A percentile compares a stretch with the other conserved stretches of the same genome.
phyloP scores from a whole-genome alignment of 768 basidiomycete species.

The Amanita molliuscula region DNA sequence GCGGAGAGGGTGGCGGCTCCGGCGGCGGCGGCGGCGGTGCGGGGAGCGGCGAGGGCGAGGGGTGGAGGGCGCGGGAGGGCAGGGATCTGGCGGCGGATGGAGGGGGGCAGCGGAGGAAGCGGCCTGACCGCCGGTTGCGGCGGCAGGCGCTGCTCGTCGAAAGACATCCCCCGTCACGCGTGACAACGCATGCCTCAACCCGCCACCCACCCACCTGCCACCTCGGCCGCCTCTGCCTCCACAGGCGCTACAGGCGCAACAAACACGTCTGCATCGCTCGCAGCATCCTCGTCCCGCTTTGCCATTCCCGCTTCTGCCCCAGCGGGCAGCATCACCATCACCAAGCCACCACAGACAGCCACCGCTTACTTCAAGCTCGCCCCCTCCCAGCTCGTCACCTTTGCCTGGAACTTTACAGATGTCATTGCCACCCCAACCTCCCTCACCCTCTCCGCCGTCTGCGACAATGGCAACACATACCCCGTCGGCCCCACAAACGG shows the following conservation, averaged over 20 bases:
- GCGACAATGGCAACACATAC: slow-evolving; percentile 85
- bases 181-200: background rate
- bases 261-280: background rate
- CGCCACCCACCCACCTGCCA: background rate
- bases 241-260: too few species aligned
- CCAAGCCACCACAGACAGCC: slow-evolving; percentile 71
- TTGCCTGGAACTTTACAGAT: slow-evolving; percentile 84
- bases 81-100: background rate
- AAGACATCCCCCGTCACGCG: background rate
- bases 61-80: background rate
- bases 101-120: background rate
- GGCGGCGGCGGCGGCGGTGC: too few species aligned
- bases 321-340: slow-evolving; percentile 61
- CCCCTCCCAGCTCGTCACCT: slow-evolving; percentile 60
- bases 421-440: slow-evolving; percentile 60
- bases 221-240: background rate
- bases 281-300: background rate
- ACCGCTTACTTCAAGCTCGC: slow-evolving; percentile 90
- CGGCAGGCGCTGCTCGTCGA: background rate
- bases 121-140: background rate
- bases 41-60: too few species aligned
- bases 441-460: slow-evolving; percentile 74
- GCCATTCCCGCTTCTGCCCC: slow-evolving; percentile 41
- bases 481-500: slow-evolving; percentile 75
- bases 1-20: too few species aligned